Evolutionary conservation across 202 grass and related monocot species (phyloP).

Genomic region (Setaria italica): DNA sequence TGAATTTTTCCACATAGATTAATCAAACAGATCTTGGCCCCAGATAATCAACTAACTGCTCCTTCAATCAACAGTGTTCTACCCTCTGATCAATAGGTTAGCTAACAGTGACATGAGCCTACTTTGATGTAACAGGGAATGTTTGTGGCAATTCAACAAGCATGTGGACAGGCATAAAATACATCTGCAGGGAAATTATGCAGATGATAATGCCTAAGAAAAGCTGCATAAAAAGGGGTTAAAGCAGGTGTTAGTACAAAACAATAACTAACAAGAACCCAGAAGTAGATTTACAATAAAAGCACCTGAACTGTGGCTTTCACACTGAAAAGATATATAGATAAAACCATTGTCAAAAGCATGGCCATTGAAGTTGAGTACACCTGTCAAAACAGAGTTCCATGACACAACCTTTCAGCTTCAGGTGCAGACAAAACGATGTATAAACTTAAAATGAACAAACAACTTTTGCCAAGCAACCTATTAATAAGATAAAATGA

Average conservation of each 20-base stretch:
- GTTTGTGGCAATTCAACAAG: slow-evolving; percentile 69
- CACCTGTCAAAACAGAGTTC: slow-evolving; percentile 59
- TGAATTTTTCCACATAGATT: not conserved
- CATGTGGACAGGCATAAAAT: slow-evolving; percentile 77
- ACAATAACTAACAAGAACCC: not conserved
- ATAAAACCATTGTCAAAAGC: slow-evolving; percentile 91
- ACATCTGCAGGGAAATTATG: slow-evolving; percentile 88
- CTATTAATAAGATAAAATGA: slow-evolving; percentile 17
- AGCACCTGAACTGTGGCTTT: slow-evolving; percentile 90
- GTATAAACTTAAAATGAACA: not conserved
- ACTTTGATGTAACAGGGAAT: slow-evolving; percentile 59
- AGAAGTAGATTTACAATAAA: not conserved
- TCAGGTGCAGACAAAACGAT: slow-evolving; percentile 8
- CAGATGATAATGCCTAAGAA: slow-evolving; percentile 82
- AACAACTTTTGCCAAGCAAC: not conserved
- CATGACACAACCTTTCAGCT: slow-evolving; percentile 16
- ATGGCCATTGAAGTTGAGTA: slow-evolving; percentile 99
- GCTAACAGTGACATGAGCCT: slow-evolving; percentile 22
- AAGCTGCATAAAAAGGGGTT: slow-evolving; percentile 58
- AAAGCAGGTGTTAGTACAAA: slow-evolving; percentile 30
- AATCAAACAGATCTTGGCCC: not conserved
- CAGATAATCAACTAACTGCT: slow-evolving; percentile 6
- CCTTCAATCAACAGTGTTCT: slow-evolving; percentile 34
- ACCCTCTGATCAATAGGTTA: slow-evolving; percentile 40
- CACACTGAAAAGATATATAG: slow-evolving; percentile 86